Evolutionary conservation across 805 yeast genomes (phyloP).

Genomic region (Priceomyces haplophilus): DNA sequence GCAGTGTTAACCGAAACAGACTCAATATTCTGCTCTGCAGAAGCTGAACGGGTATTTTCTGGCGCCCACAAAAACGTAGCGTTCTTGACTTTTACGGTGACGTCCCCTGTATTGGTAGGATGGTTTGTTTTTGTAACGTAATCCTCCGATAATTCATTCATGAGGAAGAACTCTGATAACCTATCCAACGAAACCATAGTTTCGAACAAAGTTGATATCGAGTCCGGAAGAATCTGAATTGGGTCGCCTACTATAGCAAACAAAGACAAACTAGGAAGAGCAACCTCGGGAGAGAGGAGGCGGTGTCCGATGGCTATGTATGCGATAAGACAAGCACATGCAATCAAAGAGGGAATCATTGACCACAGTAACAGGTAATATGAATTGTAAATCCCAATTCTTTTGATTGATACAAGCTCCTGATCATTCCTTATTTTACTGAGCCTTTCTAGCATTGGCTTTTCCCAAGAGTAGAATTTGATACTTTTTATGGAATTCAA

Average conservation of each 20-base stretch:
- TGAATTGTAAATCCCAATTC: constrained; percentile 33
- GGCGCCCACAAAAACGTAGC: constrained; percentile 35
- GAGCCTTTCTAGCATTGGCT: constrained; percentile 35
- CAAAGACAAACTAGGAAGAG: constrained; percentile 40
- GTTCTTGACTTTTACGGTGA: constrained; percentile 23
- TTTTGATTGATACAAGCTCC: constrained; percentile 27
- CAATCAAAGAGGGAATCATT: constrained; percentile 36
- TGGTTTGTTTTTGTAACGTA: constrained; percentile 18
- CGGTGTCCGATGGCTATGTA: constrained; percentile 22
- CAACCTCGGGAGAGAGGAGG: constrained; percentile 33
- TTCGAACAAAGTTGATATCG: constrained; percentile 27
- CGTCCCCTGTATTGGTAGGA: constrained; percentile 18
- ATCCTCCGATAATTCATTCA: constrained; percentile 32
- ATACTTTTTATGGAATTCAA: constrained; percentile 36
- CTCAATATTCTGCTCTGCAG: constrained; percentile 14
- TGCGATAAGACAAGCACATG: constrained; percentile 30
- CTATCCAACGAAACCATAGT: constrained; percentile 32
- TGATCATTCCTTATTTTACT: constrained; percentile 32
- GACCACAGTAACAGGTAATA: constrained; percentile 33
- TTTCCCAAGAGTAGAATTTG: constrained; percentile 43
- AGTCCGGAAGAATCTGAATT: constrained; percentile 29
- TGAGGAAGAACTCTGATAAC: constrained; percentile 28
- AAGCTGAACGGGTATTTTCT: constrained; percentile 14
- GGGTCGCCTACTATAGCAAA: constrained; percentile 37
- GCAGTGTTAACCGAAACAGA: constrained; percentile 23